phyloP scores from a whole-genome alignment of 768 basidiomycete genomes.

The Pholiota microspora region DNA sequence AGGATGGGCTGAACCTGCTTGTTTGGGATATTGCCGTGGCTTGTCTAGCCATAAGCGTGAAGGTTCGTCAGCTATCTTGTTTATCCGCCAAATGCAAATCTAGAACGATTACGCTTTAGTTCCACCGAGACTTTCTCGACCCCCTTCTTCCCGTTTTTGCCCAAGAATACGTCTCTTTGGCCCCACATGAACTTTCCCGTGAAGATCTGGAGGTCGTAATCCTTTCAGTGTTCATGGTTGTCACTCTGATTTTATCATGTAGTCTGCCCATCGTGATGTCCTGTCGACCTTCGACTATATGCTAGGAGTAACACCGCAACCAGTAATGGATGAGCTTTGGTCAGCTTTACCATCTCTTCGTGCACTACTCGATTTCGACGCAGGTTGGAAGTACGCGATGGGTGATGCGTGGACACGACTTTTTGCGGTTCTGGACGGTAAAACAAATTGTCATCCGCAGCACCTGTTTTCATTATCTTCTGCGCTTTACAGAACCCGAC shows the following conservation, averaged over 20 bases:
- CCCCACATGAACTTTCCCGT: conserved; percentile 43
- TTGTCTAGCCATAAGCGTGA: conserved; percentile 59
- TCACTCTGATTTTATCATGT: not conserved
- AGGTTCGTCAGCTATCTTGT: conserved; percentile 34
- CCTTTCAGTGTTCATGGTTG: too few species aligned
- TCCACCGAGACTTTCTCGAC: conserved; percentile 60
- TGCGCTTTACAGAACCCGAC: conserved; percentile 46
- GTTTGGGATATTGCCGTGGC: conserved; percentile 60
- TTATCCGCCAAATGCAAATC: not conserved
- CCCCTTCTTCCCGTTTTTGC: conserved; percentile 55
- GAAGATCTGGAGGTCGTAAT: conserved; percentile 52
- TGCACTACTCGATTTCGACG: conserved; percentile 33
- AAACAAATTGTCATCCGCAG: conserved; percentile 12
- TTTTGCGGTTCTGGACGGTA: conserved; percentile 41
- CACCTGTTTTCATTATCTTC: not conserved
- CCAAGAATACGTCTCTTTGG: conserved; percentile 47
- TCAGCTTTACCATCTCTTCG: conserved; percentile 51
- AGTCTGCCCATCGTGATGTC: conserved; percentile 59
- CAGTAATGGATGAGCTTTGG: conserved; percentile 60
- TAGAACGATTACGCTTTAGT: conserved; percentile 31
- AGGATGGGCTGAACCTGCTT: conserved; percentile 32
- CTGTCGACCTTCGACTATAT: conserved; percentile 44
- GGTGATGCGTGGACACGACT: conserved; percentile 49
- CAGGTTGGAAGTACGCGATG: conserved; percentile 47
- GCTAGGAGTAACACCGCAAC: conserved; percentile 53